These are phyloP conservation scores for Ilex aquifolium DNA, from an alignment of 257 asterid species.

Conservation along the genomic window DNA sequence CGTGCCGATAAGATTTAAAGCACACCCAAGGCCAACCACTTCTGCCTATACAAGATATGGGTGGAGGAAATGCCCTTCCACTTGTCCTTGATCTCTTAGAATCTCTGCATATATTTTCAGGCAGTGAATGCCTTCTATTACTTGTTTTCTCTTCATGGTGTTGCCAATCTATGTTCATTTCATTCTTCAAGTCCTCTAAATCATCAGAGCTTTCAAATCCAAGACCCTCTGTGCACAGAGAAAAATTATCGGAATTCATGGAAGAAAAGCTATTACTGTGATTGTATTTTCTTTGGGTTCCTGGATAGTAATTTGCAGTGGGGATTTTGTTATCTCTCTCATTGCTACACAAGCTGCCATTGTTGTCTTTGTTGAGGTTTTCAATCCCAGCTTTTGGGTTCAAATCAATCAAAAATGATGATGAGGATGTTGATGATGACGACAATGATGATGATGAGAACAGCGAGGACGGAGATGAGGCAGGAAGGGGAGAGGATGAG, in stretches of 20 bases:
- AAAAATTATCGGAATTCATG: constrained; percentile 41
- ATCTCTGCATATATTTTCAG: constrained; percentile 17
- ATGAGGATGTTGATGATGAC: constrained; percentile 17
- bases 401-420: constrained; percentile 5
- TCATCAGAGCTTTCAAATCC: constrained; percentile 75
- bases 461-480: not conserved
- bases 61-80: constrained; percentile 60
- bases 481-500: not conserved
- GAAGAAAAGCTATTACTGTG: constrained; percentile 52
- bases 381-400: constrained; percentile 8
- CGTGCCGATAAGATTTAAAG: constrained; percentile 48
- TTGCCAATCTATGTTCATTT: constrained; percentile 7
- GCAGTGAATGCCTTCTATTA: constrained; percentile 9
- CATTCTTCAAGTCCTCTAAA: constrained; percentile 32
- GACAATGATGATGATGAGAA: constrained; percentile 16
- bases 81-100: constrained; percentile 32
- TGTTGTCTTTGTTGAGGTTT: not conserved
- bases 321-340: constrained; percentile 16
- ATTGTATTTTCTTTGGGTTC: constrained; percentile 13
- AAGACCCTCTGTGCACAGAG: constrained; percentile 73
- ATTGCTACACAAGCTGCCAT: not conserved
- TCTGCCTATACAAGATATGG: constrained; percentile 71
- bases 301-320: constrained; percentile 9
- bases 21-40: constrained; percentile 71
- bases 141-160: constrained; percentile 21